These are phyloP conservation scores for Apostasia ramifera DNA, from an alignment of 106 monocot species.

Conservation along the genomic window DNA sequence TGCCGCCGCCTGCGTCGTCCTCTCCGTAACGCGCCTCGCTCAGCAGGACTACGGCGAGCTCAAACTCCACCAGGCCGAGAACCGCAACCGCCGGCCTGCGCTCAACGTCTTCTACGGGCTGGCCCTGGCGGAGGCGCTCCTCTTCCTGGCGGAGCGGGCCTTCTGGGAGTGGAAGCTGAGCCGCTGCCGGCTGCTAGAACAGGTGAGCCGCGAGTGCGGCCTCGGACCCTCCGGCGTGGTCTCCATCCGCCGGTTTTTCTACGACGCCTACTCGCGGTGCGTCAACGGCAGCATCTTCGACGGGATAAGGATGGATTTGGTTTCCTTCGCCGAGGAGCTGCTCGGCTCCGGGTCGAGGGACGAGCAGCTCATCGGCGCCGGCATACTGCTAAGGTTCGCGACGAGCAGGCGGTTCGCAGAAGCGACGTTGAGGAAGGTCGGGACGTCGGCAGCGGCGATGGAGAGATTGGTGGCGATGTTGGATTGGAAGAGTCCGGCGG, in stretches of 20 bases:
- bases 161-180: slow-evolving; percentile 78
- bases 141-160: slow-evolving; percentile 60
- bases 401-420: slow-evolving; percentile 24
- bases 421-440: slow-evolving; percentile 57
- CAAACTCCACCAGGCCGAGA: slow-evolving; percentile 16
- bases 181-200: slow-evolving; percentile 28
- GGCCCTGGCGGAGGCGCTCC: slow-evolving; percentile 60
- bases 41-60: slow-evolving; percentile 54
- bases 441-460: slow-evolving; percentile 37
- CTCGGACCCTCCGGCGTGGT: slow-evolving; percentile 36
- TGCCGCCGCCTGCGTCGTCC: slow-evolving; percentile 53
- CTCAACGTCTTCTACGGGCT: slow-evolving; percentile 78
- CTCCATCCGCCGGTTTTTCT: slow-evolving; percentile 66
- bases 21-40: slow-evolving; percentile 52
- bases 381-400: slow-evolving; percentile 48
- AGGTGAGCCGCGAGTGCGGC: slow-evolving; percentile 44
- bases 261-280: slow-evolving; percentile 69
- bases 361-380: slow-evolving; percentile 74
- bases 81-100: slow-evolving; percentile 47
- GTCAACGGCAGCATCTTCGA: slow-evolving; percentile 83
- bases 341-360: slow-evolving; percentile 41
- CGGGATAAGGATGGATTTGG: slow-evolving; percentile 82
- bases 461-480: slow-evolving; percentile 81
- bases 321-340: slow-evolving; percentile 67
- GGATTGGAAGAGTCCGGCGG: slow-evolving; percentile 64